Percentiles rank a stretch among this genome's conserved stretches.
Evolutionary conservation across 2,329 filamentous ascomycete species (phyloP).

Genomic region (Thielaviopsis punctulata): DNA sequence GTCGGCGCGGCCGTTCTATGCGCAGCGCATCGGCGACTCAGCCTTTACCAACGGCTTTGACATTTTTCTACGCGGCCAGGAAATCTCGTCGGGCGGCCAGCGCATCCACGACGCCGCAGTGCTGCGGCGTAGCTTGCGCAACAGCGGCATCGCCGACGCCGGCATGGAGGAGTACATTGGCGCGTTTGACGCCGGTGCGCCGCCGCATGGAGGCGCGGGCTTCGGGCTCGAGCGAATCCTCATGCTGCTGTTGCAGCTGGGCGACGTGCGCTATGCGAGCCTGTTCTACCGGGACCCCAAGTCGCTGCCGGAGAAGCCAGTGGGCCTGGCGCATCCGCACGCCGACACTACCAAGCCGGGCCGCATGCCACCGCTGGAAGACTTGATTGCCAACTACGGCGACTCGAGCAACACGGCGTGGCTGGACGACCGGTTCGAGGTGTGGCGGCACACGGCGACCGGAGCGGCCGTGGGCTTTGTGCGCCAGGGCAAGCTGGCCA

Average conservation of each 20-base stretch:
- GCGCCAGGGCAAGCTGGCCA: slow-evolving; percentile 56
- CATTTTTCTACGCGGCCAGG: slow-evolving; percentile 84
- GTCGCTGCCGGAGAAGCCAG: slow-evolving; percentile 53
- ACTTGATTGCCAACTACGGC: slow-evolving; percentile 88
- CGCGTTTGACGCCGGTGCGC: slow-evolving; percentile 74
- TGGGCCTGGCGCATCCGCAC: slow-evolving; percentile 65
- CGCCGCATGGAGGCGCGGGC: slow-evolving; percentile 78
- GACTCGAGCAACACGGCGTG: slow-evolving; percentile 89
- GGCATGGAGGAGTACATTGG: slow-evolving; percentile 82
- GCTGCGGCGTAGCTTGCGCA: slow-evolving; percentile 60
- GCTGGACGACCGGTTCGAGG: slow-evolving; percentile 74
- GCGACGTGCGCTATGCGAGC: slow-evolving; percentile 77
- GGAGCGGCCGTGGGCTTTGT: slow-evolving; percentile 79
- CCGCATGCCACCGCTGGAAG: slow-evolving; percentile 53
- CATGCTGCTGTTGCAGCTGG: slow-evolving; percentile 69
- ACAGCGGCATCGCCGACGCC: slow-evolving; percentile 57
- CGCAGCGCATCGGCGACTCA: slow-evolving; percentile 63
- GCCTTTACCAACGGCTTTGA: slow-evolving; percentile 82
- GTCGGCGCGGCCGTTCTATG: slow-evolving; percentile 76
- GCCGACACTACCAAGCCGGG: slow-evolving; percentile 51
- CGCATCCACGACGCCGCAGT: slow-evolving; percentile 70
- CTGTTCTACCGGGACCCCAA: slow-evolving; percentile 79
- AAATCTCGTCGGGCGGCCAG: slow-evolving; percentile 82
- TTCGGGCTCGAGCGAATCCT: slow-evolving; percentile 80
- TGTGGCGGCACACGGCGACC: slow-evolving; percentile 66